Percentiles rank a stretch among this genome's conserved stretches.
phyloP scores from a whole-genome alignment of 2,329 filamentous ascomycete genomes.

The Epichloe uncinata region DNA sequence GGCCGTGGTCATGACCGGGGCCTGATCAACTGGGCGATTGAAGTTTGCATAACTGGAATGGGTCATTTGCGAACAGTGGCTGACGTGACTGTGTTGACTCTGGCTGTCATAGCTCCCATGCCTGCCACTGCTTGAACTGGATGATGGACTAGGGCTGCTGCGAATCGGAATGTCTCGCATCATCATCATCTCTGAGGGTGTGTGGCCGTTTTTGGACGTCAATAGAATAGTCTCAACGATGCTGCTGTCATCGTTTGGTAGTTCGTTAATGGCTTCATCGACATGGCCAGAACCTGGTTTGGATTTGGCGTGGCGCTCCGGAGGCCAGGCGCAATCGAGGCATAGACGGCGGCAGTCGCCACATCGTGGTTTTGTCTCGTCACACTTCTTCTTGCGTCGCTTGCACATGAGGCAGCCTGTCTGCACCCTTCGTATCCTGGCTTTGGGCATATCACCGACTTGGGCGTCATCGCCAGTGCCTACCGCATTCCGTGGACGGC shows the following conservation, averaged over 20 bases:
- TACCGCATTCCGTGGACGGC: slow-evolving; percentile 14
- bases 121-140: slow-evolving; percentile 7
- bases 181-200: not conserved
- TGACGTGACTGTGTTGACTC: slow-evolving; percentile 5
- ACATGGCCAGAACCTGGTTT: slow-evolving; percentile 6
- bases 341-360: slow-evolving; percentile 23
- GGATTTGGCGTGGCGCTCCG: slow-evolving; percentile 11
- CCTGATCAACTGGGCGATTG: slow-evolving; percentile 3
- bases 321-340: slow-evolving; percentile 20
- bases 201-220: not conserved
- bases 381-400: slow-evolving; percentile 34
- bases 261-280: slow-evolving; percentile 3
- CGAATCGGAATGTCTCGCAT: slow-evolving; percentile 11
- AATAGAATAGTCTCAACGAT: not conserved
- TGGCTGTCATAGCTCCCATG: slow-evolving; percentile 9
- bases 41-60: slow-evolving; percentile 2
- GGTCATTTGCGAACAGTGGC: slow-evolving; percentile 1
- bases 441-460: slow-evolving; percentile 16
- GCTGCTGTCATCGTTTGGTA: not conserved
- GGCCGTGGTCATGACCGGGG: slow-evolving; percentile 3
- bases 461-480: slow-evolving; percentile 4
- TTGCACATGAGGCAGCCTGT: slow-evolving; percentile 32
- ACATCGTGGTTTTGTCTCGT: slow-evolving; percentile 30
- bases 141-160: slow-evolving; percentile 11
- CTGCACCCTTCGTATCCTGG: slow-evolving; percentile 20